Conservation (phyloP, 1,139 yeast species). For the Magnusiomyces clavatus region DNA sequence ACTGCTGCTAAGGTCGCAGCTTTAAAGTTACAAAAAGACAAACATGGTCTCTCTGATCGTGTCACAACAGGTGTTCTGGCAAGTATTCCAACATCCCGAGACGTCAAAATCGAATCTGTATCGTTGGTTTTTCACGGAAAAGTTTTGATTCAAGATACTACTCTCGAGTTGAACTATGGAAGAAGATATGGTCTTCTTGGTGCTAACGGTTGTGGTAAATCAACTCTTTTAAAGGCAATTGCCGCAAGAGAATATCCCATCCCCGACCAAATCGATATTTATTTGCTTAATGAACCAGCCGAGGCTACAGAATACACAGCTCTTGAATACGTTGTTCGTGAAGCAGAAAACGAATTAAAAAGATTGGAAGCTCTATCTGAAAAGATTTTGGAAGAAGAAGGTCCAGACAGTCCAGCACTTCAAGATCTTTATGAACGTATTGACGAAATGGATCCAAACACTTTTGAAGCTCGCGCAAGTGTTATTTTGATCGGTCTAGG, state of each 20-base stretch:
- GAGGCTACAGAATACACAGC: conserved; percentile 89
- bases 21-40: conserved; percentile 86
- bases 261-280: conserved; percentile 86
- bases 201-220: conserved; percentile 98
- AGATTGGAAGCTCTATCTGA: conserved; percentile 89
- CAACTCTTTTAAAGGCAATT: conserved; percentile 83
- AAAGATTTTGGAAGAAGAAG: conserved; percentile 79
- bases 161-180: conserved; percentile 89
- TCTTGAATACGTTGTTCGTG: conserved; percentile 91
- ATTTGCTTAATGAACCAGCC: conserved; percentile 94
- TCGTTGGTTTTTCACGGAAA: conserved; percentile 96
- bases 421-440: conserved; percentile 92
- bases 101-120: conserved; percentile 82
- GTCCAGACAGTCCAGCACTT: conserved; percentile 83
- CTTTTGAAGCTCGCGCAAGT: conserved; percentile 96
- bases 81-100: conserved; percentile 84
- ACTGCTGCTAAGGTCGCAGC: conserved; percentile 74
- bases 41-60: conserved; percentile 91
- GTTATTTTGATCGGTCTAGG: conserved; percentile 95
- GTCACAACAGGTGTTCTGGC: conserved; percentile 96
- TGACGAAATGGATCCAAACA: conserved; percentile 91
- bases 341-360: conserved; percentile 89
- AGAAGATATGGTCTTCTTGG: conserved; percentile 88
- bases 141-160: conserved; percentile 86
- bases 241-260: conserved; percentile 96